Evolutionary conservation across 202 grass and related monocot genomes (phyloP), one percentile per base, ranked within the genome.

Genomic region (Setaria italica): DNA sequence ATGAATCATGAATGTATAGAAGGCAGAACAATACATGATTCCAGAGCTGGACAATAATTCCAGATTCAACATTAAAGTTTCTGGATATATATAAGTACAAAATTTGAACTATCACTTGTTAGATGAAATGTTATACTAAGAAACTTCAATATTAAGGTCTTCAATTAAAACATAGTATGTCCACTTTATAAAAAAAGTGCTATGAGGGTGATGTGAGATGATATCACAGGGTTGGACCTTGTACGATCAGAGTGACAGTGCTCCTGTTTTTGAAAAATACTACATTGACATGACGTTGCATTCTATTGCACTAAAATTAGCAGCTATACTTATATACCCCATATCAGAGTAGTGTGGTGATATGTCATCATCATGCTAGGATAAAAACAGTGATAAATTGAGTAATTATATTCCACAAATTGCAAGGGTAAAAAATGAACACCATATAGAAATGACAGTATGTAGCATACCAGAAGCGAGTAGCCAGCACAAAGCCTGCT

Each of bases 401-500:
- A 67, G 29, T 45, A 29, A 69, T n/a, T 49, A 85, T 37, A 74
- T 25, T 62, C 43, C 46, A 55, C 34, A 20, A 63, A 70, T 62
- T 53, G 20, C 35, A 70, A 76, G 56, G 48, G 15, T 58, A 74
- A 85, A 71, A 75, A 14, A 20, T 37, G 12, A 39, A 64, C 43
- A 29, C 15, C 43, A 82, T 21, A 84, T 56, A 51, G 69, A 78
- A 33, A 59, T n/a, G 11, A 70, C 21, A 79, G 58, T 62, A 67
- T 3, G 12, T 54, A 55, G 13, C 74, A 59, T 90, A 99, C 96
- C 88, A 99, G 75, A 77, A 99, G 84, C 33, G 96, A 95, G 82
- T 89, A 86, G 67, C 96, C 96, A 80, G 96, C 88, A 21, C 93
- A 99, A 80, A 99, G 91, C 74, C 88, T 83, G 67, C 96, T 99